These are phyloP conservation scores for Zoysia pacifica DNA, from an alignment of 176 grass and related monocot genomes.

Conservation along the genomic window DNA sequence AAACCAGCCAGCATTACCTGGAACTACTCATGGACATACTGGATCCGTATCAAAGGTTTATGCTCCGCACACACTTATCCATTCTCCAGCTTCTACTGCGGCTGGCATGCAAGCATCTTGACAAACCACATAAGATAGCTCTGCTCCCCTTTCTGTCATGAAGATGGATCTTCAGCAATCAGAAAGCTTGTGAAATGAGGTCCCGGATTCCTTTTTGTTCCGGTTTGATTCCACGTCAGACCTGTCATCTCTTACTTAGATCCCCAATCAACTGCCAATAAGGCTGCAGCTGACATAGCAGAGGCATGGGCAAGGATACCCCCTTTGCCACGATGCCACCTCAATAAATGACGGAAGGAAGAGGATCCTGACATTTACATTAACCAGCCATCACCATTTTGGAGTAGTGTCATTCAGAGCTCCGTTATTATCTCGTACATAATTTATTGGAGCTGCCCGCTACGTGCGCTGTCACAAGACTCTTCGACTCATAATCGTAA, in stretches of 20 bases:
- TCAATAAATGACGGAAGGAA: slow-evolving; percentile 47
- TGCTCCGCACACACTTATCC: slow-evolving; percentile 56
- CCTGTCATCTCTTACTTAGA: slow-evolving; percentile 16
- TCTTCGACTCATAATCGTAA: neutral
- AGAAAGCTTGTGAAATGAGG: slow-evolving; percentile 39
- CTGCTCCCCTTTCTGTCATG: slow-evolving; percentile 26
- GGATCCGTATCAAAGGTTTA: slow-evolving; percentile 51
- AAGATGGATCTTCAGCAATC: slow-evolving; percentile 41
- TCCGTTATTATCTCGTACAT: slow-evolving; percentile 39
- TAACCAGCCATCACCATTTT: slow-evolving; percentile 17
- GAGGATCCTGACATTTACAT: slow-evolving; percentile 44
- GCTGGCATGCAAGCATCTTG: slow-evolving; percentile 34
- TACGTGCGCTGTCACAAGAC: slow-evolving; percentile 25
- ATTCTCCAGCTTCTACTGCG: slow-evolving; percentile 40
- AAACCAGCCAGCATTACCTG: slow-evolving; percentile 33
- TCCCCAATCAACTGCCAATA: slow-evolving; percentile 46
- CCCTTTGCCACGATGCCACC: slow-evolving; percentile 1
- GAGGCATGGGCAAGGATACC: slow-evolving; percentile 38
- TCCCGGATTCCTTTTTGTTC: slow-evolving; percentile 35
- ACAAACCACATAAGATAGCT: slow-evolving; percentile 30
- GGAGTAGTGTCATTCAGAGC: slow-evolving; percentile 9
- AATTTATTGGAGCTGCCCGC: slow-evolving; percentile 38
- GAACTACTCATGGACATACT: slow-evolving; percentile 42
- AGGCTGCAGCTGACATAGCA: slow-evolving; percentile 57
- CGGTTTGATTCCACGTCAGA: slow-evolving; percentile 32